Evolutionary conservation across 1,284 basidiomycete species (phyloP), one percentile per base, ranked within the genome.

Genomic region (Salmacisia buchloeana): DNA sequence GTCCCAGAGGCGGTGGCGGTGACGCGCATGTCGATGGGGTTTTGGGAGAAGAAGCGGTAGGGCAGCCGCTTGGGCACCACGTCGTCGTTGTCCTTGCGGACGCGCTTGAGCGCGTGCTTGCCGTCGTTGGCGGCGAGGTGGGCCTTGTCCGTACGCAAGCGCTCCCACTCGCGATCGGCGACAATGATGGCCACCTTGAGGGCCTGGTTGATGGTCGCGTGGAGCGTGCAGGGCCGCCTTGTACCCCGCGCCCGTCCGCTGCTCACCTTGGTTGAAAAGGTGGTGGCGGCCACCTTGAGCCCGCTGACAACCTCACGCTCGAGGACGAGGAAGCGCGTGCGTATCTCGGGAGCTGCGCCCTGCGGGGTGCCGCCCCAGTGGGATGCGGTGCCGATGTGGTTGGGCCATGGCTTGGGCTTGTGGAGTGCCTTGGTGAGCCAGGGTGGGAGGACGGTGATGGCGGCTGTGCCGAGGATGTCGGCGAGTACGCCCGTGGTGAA

Each of bases 111-210:
- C 1, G 29, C 25, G 6, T 54, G 27, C 29, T 54, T 54, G 25
- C n/a, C n/a, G n/a, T n/a, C n/a, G n/a, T n/a, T n/a, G n/a, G n/a
- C n/a, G n/a, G n/a, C n/a, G n/a, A n/a, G n/a, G n/a, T n/a, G n/a
- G n/a, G n/a, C n/a, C n/a, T n/a, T n/a, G n/a, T n/a, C n/a, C n/a
- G n/a, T n/a, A n/a, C n/a, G n/a, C n/a, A n/a, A n/a, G n/a, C n/a
- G n/a, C n/a, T n/a, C n/a, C n/a, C n/a, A 33, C 18, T 27, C 49
- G 25, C 49, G 49, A 33, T 54, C 27, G 27, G 49, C 49, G 3
- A 29, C 49, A n/a, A 54, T 54, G 27, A 54, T 29, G 49, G 49
- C 49, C 13, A 54, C 49, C 49, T 54, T 54, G 29, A 54, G 31
- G 2, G 29, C 25, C 15, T 54, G 27, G 49, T 54, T 54, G 25